Evolutionary conservation across 2,329 filamentous ascomycete species (phyloP), one percentile per base, ranked within the genome.

Genomic region (Talaromyces piceae): DNA sequence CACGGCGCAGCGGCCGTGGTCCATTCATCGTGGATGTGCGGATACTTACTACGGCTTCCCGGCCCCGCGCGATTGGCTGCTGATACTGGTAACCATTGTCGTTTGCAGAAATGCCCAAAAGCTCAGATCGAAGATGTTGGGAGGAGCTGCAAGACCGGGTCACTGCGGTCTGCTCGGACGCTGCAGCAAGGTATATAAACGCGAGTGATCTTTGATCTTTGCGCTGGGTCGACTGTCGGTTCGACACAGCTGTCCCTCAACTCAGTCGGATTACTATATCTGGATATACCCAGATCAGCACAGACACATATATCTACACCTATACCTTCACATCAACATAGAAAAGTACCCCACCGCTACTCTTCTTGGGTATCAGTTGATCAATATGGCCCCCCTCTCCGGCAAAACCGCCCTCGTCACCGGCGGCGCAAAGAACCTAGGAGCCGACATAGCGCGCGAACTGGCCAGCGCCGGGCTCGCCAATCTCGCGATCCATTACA

Each of bases 401-500:
- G 67, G 68, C 33, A 71, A 73, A 60, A 61, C 68, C 12, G 70
- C 71, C 26, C 64, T 75, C 31, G 60, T 75, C 49, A 71, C 72
- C 8, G 72, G 71, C 33, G 71, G 69, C 5, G 70, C 59, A 26
- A 71, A 71, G 59, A 73, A 73, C 54, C 64, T 73, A 49, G 71
- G 72, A 5, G 68, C 68, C 7, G 60, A 66, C 18, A 68, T 66
- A 27, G 72, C 71, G 20, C 58, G 58, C 25, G 61, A 69, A 39
- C 59, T 74, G 20, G 68, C 66, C 1, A 50, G 54, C 16, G 58
- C 63, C 11, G 71, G 70, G 2, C 66, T 67, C 25, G 61, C 59
- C 51, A 31, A 46, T 12, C 64, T 73, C 6, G 65, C 68, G 18
- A 60, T 73, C n/a, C 64, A 74, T 56, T 74, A 72, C 61, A 69